phyloP scores from a whole-genome alignment of 768 basidiomycete genomes.

The Lanmaoa pseudosensibilis region DNA sequence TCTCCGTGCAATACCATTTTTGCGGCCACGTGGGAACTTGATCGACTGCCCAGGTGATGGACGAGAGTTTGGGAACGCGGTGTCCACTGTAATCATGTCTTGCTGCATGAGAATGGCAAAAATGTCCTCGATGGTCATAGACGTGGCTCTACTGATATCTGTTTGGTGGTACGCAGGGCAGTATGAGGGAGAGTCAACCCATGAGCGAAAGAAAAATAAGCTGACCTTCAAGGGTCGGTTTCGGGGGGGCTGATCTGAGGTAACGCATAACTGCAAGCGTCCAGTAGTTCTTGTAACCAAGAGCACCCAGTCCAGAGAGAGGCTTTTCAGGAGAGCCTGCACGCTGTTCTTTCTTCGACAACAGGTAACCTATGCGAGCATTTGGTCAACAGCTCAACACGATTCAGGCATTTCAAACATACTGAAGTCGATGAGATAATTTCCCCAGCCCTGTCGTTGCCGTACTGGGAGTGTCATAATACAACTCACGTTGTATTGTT shows the following conservation, averaged over 20 bases:
- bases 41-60: conserved; percentile 80
- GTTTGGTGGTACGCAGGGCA: conserved; percentile 20
- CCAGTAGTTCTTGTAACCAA: conserved; percentile 98
- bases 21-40: conserved; percentile 67
- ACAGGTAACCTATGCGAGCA: conserved; percentile 70
- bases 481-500: conserved; percentile 97
- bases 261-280: conserved; percentile 83
- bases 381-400: conserved; percentile 1
- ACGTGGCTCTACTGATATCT: conserved; percentile 85
- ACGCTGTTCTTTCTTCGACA: conserved; percentile 93
- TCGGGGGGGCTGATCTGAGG: conserved; percentile 56
- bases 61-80: conserved; percentile 49
- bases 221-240: conserved; percentile 75
- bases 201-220: conserved; percentile 8
- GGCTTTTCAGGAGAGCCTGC: conserved; percentile 95
- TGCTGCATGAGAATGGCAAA: conserved; percentile 70
- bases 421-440: conserved; percentile 98
- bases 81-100: conserved; percentile 66
- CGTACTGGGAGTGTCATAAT: conserved; percentile 98
- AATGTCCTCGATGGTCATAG: conserved; percentile 90
- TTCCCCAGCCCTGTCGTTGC: conserved; percentile 96
- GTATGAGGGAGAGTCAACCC: conserved; percentile 16
- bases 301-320: conserved; percentile 84
- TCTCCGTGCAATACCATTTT: conserved; percentile 61
- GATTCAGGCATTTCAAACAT: conserved; percentile 13